Evolutionary conservation across 2,329 filamentous ascomycete genomes (phyloP).

Genomic region (Ceratocystis papillata): DNA sequence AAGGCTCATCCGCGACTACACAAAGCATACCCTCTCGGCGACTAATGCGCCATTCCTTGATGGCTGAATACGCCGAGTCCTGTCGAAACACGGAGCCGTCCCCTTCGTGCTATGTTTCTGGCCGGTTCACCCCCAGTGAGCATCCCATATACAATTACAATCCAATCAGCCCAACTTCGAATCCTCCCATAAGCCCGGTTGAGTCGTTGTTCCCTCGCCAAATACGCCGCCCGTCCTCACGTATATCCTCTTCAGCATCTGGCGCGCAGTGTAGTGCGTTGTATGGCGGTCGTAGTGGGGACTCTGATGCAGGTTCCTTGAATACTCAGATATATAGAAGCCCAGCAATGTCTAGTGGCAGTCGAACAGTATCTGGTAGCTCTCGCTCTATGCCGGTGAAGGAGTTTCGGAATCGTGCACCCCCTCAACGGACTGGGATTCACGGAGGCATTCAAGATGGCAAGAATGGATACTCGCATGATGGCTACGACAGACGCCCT

Average conservation of each 20-base stretch:
- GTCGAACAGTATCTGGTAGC: conserved; percentile 9
- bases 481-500: conserved; percentile 12
- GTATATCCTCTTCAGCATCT: conserved; percentile 11
- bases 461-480: conserved; percentile 1
- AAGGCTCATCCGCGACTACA: conserved; percentile 15
- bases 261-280: neutral
- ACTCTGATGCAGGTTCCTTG: conserved; percentile 1
- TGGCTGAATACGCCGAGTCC: conserved; percentile 19
- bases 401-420: conserved; percentile 15
- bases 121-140: conserved; percentile 14
- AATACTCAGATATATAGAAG: neutral
- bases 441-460: conserved; percentile 14
- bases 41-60: conserved; percentile 22
- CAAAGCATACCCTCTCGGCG: conserved; percentile 18
- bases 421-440: conserved; percentile 4
- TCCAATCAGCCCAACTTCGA: conserved; percentile 13
- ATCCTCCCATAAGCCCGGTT: conserved; percentile 1
- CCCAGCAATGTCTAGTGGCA: neutral
- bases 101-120: conserved; percentile 12
- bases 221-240: conserved; percentile 13
- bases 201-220: conserved; percentile 12
- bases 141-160: conserved; percentile 22
- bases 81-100: conserved; percentile 12
- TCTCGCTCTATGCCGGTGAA: conserved; percentile 2
- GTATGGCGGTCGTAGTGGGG: neutral